These are phyloP conservation scores for Eragrostis nindensis DNA, from an alignment of 176 grass and related monocot genomes.

Conservation along the genomic window DNA sequence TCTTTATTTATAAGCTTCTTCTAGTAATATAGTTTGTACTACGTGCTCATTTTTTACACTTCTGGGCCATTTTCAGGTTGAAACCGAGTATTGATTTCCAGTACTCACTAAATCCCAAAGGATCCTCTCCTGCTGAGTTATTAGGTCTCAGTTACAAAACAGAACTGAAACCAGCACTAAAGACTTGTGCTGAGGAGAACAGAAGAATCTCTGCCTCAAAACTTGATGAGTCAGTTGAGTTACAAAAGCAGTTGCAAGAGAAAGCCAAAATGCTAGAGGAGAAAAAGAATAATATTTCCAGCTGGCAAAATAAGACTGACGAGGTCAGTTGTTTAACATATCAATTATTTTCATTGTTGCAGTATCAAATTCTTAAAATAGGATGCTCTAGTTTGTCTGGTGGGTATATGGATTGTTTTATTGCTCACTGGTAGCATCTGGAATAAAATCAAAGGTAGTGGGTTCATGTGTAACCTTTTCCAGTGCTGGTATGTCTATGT, in stretches of 20 bases:
- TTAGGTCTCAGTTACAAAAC: slow-evolving; percentile 70
- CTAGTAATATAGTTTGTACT: neutral
- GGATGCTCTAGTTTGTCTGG: neutral
- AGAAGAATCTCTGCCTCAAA: slow-evolving; percentile 61
- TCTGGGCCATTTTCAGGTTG: slow-evolving; percentile 54
- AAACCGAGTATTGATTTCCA: slow-evolving; percentile 79
- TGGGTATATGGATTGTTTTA: slow-evolving; percentile 8
- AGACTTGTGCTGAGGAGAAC: slow-evolving; percentile 55
- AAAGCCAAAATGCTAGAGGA: slow-evolving; percentile 66
- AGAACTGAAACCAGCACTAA: slow-evolving; percentile 67
- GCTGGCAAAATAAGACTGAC: slow-evolving; percentile 57
- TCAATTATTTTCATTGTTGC: slow-evolving; percentile 10
- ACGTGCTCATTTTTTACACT: neutral
- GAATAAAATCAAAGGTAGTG: neutral
- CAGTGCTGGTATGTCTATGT: neutral
- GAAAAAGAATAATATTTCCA: slow-evolving; percentile 51
- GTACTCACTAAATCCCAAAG: slow-evolving; percentile 71
- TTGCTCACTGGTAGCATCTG: neutral
- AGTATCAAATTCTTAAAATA: too few relatives aligned
- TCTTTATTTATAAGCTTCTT: slow-evolving; percentile 25
- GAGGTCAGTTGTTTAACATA: slow-evolving; percentile 50
- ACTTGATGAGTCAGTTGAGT: slow-evolving; percentile 53
- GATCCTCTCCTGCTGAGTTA: slow-evolving; percentile 65
- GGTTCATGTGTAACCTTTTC: slow-evolving; percentile 4
- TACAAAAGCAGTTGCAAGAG: slow-evolving; percentile 61